These are phyloP conservation scores for Epipyxis sp. DNA, from an alignment of 108 stramenopile genomes.

Conservation along the genomic window DNA sequence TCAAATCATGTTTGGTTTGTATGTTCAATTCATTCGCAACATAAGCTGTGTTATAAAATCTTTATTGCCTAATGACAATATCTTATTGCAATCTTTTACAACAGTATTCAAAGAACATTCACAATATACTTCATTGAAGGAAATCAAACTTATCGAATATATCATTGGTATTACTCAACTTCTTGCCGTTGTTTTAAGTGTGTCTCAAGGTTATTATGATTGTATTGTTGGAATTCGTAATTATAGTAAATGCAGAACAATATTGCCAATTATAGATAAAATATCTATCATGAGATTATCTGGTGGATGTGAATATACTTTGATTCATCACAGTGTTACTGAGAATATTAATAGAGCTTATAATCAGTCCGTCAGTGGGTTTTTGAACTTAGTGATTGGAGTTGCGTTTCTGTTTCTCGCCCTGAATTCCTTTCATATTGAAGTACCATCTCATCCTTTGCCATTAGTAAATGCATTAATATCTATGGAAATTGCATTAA, in stretches of 20 bases:
- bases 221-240: neutral
- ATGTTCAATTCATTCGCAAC: neutral
- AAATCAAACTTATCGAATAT: neutral
- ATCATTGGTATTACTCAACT: slow-evolving; percentile 8
- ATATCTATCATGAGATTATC: neutral
- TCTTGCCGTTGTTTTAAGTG: neutral
- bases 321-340: neutral
- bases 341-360: neutral
- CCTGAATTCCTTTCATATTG: neutral
- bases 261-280: neutral
- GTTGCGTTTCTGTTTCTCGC: neutral
- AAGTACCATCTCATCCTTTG: neutral
- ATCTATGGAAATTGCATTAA: neutral
- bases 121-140: slow-evolving; percentile 8
- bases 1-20: too few relatives aligned
- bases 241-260: neutral
- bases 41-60: neutral
- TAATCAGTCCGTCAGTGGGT: neutral
- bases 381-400: neutral
- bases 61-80: neutral
- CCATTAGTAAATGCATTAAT: neutral
- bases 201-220: neutral
- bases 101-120: neutral
- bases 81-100: neutral
- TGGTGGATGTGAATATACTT: neutral